Evolutionary conservation across 208 protist genomes (phyloP), one percentile per base, ranked within the genome.

Genomic region (Leishmania lainsoni): DNA sequence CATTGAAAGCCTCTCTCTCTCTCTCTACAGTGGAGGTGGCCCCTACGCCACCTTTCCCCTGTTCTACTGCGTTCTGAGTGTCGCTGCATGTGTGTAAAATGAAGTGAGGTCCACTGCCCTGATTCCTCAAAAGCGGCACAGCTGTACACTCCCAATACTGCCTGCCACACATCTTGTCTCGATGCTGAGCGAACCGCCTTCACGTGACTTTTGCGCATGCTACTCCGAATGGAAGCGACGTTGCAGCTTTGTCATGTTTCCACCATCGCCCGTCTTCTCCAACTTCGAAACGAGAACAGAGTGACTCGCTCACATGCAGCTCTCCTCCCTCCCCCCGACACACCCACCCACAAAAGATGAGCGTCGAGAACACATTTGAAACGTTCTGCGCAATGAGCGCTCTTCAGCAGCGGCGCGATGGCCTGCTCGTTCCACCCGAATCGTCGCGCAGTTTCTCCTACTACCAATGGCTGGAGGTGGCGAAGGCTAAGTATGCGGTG

Each of bases 381-480:
- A 29, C 42, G 26, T 94, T 90, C 74, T 94, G 91, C 61, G 81
- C 65, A n/a, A 70, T 78, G 51, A 65, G 85, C 20, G 79, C 76
- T 29, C 66, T 87, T 3, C 65, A 86, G 73, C 91, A 94, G 76
- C 75, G 73, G 54, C 58, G 77, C 5, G 52, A 80, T 22, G 83
- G 84, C 16, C 66, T 75, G 74, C 73, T 77, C 49, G 86, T 91
- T 10, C 88, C 89, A 8, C 58, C 82, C 39, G 75, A 42, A 26
- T 8, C 45, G 74, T 78, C 65, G 45, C 52, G 81, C 29, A 77
- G 79, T 45, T 90, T 90, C 59, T 76, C 72, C 4, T 87, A 88
- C 29, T 81, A 83, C 51, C 86, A 87, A 52, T 94, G 91, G 91
- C 54, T 74, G 1, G 76, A 81, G 49, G 86, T 83, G 16, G 91